Conservation (phyloP, 768 basidiomycete species). For the Calocera cornea region DNA sequence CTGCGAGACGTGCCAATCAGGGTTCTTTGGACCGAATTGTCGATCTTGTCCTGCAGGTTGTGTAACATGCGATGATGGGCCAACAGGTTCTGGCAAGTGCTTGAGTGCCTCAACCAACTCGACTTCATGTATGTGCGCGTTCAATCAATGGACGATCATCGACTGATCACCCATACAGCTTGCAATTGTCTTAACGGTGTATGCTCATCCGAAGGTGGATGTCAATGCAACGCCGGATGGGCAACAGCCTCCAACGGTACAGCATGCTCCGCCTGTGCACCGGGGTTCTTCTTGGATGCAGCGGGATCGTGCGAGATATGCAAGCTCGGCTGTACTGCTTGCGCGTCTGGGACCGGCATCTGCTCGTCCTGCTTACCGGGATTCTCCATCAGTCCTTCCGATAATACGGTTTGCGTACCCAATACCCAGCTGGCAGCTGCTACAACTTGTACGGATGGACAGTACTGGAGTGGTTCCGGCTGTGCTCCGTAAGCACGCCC, state of each 20-base stretch:
- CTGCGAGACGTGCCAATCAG: conserved; percentile 62
- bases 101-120: conserved; percentile 37
- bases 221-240: conserved; percentile 69
- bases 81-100: conserved; percentile 64
- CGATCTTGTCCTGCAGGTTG: conserved; percentile 57
- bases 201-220: conserved; percentile 55
- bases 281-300: conserved; percentile 59
- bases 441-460: conserved; percentile 51
- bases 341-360: conserved; percentile 50
- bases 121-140: conserved; percentile 9
- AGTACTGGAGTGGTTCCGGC: conserved; percentile 37
- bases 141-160: background rate
- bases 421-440: conserved; percentile 25
- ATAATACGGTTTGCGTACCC: conserved; percentile 52
- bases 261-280: conserved; percentile 56
- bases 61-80: conserved; percentile 60
- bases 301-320: conserved; percentile 71
- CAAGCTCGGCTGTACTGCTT: conserved; percentile 54
- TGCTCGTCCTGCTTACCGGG: conserved; percentile 62
- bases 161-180: conserved; percentile 32
- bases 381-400: conserved; percentile 52
- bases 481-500: conserved; percentile 28
- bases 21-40: conserved; percentile 66
- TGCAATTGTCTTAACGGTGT: conserved; percentile 77
- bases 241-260: conserved; percentile 51